A percentile compares a stretch with the other conserved stretches of the same genome.
These are phyloP conservation scores for Royoungia palumana DNA, from an alignment of 768 basidiomycete species.

Conservation along the genomic window DNA sequence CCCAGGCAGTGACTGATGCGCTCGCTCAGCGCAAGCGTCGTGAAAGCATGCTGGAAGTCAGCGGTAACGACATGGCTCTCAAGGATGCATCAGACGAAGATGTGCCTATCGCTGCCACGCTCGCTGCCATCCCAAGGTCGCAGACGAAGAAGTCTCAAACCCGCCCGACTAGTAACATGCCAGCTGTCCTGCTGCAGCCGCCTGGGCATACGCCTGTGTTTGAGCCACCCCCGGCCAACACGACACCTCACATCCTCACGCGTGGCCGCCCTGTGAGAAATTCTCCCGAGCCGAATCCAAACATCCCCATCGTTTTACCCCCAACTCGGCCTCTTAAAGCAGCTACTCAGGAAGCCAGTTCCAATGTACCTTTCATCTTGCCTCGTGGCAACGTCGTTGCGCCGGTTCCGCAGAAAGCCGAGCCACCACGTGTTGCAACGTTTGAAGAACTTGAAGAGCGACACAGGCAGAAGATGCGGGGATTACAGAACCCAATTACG, in stretches of 20 bases:
- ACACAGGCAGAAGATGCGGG: slow-evolving; percentile 79
- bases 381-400: slow-evolving; percentile 43
- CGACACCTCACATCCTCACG: slow-evolving; percentile 21
- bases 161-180: slow-evolving; percentile 21
- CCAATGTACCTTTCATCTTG: slow-evolving; percentile 43
- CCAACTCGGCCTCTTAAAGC: slow-evolving; percentile 33
- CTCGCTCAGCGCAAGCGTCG: slow-evolving; percentile 65
- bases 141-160: slow-evolving; percentile 21
- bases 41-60: slow-evolving; percentile 60
- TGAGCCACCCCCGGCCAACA: slow-evolving; percentile 20
- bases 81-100: slow-evolving; percentile 37
- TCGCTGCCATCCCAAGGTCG: slow-evolving; percentile 7
- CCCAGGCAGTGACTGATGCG: slow-evolving; percentile 74
- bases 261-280: slow-evolving; percentile 20
- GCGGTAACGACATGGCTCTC: slow-evolving; percentile 29
- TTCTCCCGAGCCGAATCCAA: slow-evolving; percentile 21
- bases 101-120: slow-evolving; percentile 27
- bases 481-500: slow-evolving; percentile 82
- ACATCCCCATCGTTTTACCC: slow-evolving; percentile 32
- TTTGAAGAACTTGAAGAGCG: slow-evolving; percentile 86
- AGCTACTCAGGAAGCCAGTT: slow-evolving; percentile 26
- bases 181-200: slow-evolving; percentile 27
- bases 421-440: slow-evolving; percentile 58
- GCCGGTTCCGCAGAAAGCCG: slow-evolving; percentile 47
- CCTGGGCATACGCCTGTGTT: slow-evolving; percentile 30